Evolutionary conservation across 2,329 filamentous ascomycete species (phyloP), one percentile per base, ranked within the genome.

Genomic region (Hortaea werneckii): DNA sequence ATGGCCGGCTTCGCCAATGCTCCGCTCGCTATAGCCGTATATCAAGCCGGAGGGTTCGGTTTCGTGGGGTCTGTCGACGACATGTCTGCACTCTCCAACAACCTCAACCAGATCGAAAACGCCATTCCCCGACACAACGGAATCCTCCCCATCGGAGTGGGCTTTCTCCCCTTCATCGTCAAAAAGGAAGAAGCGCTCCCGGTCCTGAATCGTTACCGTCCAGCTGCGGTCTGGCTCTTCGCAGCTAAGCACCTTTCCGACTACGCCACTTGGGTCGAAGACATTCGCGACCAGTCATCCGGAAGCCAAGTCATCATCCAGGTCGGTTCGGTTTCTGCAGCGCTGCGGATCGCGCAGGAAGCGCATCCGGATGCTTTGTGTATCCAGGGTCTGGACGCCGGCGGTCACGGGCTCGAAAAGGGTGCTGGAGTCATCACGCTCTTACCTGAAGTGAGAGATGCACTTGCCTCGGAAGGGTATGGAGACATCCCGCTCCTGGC

Each of bases 181-280:
- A 49, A 54, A 8, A 52, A 75, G 47, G 63, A 73, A 42, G 59
- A 63, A 28, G 66, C 67, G 3, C 56, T 77, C 1, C 71, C 73
- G 1, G 53, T 82, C 6, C 65, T 85, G 9, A 54, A 58, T 12
- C 63, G 66, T n/a, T 73, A 79, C 59, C 64, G 63, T 0, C 80
- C 80, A 1, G 74, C 73, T 1, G 80, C 78, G 0, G 70, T 81
- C 6, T 85, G 82, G 82, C 70, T 86, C 32, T 85, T 85, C 56
- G 81, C 80, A 1, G 77, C 79, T 1, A 44, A 48, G 5, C 59
- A 69, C 6, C 49, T 63, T 11, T 60, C 65, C n/a, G 65, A 71
- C 35, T 59, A 65, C 48, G 47, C 45, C 11, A 58, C 39, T 26
- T 69, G 59, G 64, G 55, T 58, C n/a, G 44, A 44, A n/a, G 54